Conservation (phyloP, 1,284 basidiomycete genomes). For the Leccinum pachyderme region DNA sequence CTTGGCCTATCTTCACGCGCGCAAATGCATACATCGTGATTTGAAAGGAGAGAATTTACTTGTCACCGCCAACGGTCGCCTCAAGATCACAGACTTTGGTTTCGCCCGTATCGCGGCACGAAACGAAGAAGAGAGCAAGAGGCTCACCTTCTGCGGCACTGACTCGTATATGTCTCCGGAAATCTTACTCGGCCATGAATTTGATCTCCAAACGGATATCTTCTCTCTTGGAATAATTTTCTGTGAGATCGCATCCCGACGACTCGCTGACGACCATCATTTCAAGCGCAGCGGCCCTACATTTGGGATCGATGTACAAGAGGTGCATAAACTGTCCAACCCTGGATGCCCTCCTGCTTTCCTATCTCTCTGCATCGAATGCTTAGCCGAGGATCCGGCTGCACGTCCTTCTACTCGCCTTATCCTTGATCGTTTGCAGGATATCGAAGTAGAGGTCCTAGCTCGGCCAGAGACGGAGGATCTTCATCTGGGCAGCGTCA, state of each 20-base stretch:
- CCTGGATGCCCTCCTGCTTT: conserved; percentile 80
- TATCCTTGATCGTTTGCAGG: conserved; percentile 72
- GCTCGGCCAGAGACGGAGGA: conserved; percentile 65
- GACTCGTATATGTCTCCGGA: conserved; percentile 95
- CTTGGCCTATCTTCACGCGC: conserved; percentile 94
- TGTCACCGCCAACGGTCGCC: conserved; percentile 86
- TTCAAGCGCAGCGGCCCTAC: conserved; percentile 79
- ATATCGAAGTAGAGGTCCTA: conserved; percentile 81
- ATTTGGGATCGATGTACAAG: conserved; percentile 77
- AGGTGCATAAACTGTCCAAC: conserved; percentile 70
- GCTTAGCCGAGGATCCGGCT: conserved; percentile 67
- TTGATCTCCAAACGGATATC: conserved; percentile 91
- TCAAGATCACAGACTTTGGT: conserved; percentile 97
- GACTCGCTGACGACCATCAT: conserved; percentile 76
- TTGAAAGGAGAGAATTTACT: conserved; percentile 98
- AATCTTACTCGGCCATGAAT: conserved; percentile 88
- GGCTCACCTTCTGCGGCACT: conserved; percentile 95
- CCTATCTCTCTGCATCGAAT: conserved; percentile 77
- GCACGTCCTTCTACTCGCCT: conserved; percentile 75
- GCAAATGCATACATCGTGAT: conserved; percentile 85
- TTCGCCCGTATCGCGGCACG: conserved; percentile 91
- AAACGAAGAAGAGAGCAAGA: conserved; percentile 86
- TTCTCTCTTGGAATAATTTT: conserved; percentile 95
- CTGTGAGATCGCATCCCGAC: conserved; percentile 87
- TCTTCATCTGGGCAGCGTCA: conserved; percentile 83